Conservation (phyloP, 306 rosid genomes). For the Gynostemma pentaphyllum region DNA sequence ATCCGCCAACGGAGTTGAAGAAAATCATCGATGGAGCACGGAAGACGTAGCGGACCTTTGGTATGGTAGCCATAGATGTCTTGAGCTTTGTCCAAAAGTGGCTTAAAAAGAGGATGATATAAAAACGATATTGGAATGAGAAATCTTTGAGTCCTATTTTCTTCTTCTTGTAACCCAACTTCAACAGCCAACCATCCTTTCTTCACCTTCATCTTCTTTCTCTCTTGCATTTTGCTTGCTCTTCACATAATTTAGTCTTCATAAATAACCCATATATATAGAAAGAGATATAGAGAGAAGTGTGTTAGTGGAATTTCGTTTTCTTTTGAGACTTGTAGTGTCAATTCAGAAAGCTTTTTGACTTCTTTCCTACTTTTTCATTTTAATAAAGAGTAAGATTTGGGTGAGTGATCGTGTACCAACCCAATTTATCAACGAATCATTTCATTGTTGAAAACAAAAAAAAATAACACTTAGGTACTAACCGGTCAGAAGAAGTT, state of each 20-base stretch:
- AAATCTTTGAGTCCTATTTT: conserved; percentile 31
- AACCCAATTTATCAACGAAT: background rate
- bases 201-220: conserved; percentile 65
- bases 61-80: conserved; percentile 66
- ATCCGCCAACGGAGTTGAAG: background rate
- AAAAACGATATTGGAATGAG: conserved; percentile 48
- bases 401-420: background rate
- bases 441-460: background rate
- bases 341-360: conserved; percentile 3
- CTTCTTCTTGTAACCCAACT: conserved; percentile 51
- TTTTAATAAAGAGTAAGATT: background rate
- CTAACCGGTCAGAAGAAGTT: too few species aligned
- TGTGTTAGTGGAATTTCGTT: conserved; percentile 3
- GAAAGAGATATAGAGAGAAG: background rate
- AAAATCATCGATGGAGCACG: conserved; percentile 49
- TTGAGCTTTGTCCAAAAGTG: conserved; percentile 45
- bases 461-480: too few species aligned
- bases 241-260: background rate
- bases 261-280: background rate
- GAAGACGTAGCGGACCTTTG: conserved; percentile 60
- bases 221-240: background rate
- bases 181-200: conserved; percentile 58
- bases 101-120: conserved; percentile 53
- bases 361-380: background rate
- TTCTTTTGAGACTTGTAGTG: conserved; percentile 1